Evolutionary conservation across 2,329 filamentous ascomycete genomes (phyloP), one percentile per base, ranked within the genome.

Genomic region (Plenodomus tracheiphilus): DNA sequence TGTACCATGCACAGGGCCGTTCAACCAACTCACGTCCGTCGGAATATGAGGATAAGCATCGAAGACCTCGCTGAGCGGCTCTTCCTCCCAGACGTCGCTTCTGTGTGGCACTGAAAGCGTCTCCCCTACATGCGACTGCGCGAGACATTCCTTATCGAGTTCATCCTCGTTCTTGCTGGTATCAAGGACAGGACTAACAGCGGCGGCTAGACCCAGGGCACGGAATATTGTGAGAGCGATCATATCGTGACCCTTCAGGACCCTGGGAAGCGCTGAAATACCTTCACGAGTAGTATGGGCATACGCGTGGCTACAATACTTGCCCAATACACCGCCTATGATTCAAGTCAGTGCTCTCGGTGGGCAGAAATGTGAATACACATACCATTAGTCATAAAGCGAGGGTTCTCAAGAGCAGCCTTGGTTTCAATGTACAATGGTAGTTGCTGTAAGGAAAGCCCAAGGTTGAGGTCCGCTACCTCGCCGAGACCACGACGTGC

Each of bases 221-320:
- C 53, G 46, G 40, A 79, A 70, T 5, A 58, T 44, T 19, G 55
- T 53, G 50, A 75, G 81, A 1, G 79, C 47, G 0, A 72, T 64
- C 50, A 77, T 71, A 49, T 81, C 79, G 1, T 73, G 54, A 0
- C 79, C 77, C 55, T 81, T 82, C 4, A 82, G 63, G 0, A 63
- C 60, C 2, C 58, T 61, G 0, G 74, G 75, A 1, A 78, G 59
- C 3, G 54, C 35, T 0, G 40, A 63, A 59, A 4, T 43, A 13
- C 53, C 58, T 35, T 53, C 43, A 0, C 39, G 17, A 1, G 66
- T 70, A 1, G 69, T 66, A 43, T 81, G 77, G 0, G 77, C 68
- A 53, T 82, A 82, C 0, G 71, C 68, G 44, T 82, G 77, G 3
- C 71, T 70, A 49, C 77, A 81, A 42, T 63, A 72, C 22, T 79